Evolutionary conservation across 768 basidiomycete species (phyloP).

Genomic region (Collybia sordida): DNA sequence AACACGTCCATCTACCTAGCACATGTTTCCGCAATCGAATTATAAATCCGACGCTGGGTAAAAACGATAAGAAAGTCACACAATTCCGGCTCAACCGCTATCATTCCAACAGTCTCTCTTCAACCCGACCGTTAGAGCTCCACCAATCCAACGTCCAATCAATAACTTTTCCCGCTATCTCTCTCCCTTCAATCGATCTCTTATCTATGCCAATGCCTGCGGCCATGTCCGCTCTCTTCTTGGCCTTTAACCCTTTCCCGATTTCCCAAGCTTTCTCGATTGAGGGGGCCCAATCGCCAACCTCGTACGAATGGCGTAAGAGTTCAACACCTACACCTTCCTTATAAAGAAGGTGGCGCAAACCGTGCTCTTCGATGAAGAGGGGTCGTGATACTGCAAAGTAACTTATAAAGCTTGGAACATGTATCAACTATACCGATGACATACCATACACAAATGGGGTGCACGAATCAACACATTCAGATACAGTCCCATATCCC

Average conservation of each 20-base stretch:
- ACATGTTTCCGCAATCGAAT: too few relatives aligned
- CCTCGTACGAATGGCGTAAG: constrained; percentile 61
- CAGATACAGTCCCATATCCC: constrained; percentile 83
- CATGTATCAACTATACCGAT: not conserved
- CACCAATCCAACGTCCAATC: constrained; percentile 48
- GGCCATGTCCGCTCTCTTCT: constrained; percentile 42
- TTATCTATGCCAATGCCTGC: constrained; percentile 35
- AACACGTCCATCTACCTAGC: too few relatives aligned
- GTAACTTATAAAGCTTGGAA: too few relatives aligned
- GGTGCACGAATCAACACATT: constrained; percentile 74
- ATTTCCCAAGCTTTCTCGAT: constrained; percentile 57
- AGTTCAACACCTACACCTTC: constrained; percentile 74
- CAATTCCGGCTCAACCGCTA: not conserved
- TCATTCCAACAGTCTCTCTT: not conserved
- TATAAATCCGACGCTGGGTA: too few relatives aligned
- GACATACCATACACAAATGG: constrained; percentile 73
- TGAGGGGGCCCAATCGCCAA: constrained; percentile 67
- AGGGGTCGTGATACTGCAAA: constrained; percentile 68
- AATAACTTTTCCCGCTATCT: constrained; percentile 48
- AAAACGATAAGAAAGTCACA: too few relatives aligned
- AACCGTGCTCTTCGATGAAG: constrained; percentile 80
- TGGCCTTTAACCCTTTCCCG: constrained; percentile 47
- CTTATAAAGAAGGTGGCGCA: constrained; percentile 58
- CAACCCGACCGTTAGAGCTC: constrained; percentile 3
- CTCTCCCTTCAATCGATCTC: constrained; percentile 39